A percentile compares a stretch with the other conserved stretches of the same genome.
phyloP scores from a whole-genome alignment of 495 filamentous ascomycete genomes.

The Penicillium samsonianum region DNA sequence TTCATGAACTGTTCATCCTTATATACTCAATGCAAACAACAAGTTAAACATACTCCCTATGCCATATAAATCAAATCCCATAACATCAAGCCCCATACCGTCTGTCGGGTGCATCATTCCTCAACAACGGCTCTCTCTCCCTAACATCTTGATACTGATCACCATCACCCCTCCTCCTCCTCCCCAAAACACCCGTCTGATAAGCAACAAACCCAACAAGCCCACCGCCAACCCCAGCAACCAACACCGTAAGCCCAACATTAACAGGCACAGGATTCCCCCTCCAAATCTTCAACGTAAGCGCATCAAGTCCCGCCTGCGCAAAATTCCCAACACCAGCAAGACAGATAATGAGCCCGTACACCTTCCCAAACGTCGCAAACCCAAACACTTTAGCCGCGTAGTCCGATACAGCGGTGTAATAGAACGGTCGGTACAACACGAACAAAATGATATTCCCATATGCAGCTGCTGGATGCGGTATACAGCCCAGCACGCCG shows the following conservation, averaged over 20 bases:
- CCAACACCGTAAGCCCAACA: slow-evolving; percentile 60
- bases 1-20: neutral
- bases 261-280: slow-evolving; percentile 82
- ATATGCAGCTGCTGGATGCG: slow-evolving; percentile 68
- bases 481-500: slow-evolving; percentile 76
- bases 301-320: slow-evolving; percentile 77
- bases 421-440: slow-evolving; percentile 56
- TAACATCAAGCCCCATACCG: slow-evolving; percentile 9
- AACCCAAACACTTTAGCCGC: slow-evolving; percentile 95
- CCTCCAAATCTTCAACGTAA: slow-evolving; percentile 71
- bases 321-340: slow-evolving; percentile 85
- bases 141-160: neutral
- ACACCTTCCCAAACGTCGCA: slow-evolving; percentile 91
- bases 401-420: slow-evolving; percentile 69
- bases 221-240: slow-evolving; percentile 57
- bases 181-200: slow-evolving; percentile 6
- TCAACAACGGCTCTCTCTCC: slow-evolving; percentile 19
- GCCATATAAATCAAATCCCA: neutral
- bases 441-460: slow-evolving; percentile 79
- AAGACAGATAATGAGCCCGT: slow-evolving; percentile 90
- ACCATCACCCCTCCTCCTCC: neutral
- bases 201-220: slow-evolving; percentile 61
- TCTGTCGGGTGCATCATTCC: neutral
- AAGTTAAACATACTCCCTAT: neutral
- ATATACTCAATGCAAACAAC: neutral